Conservation (phyloP, 495 filamentous ascomycete genomes). For the Penicillium paxilli region DNA sequence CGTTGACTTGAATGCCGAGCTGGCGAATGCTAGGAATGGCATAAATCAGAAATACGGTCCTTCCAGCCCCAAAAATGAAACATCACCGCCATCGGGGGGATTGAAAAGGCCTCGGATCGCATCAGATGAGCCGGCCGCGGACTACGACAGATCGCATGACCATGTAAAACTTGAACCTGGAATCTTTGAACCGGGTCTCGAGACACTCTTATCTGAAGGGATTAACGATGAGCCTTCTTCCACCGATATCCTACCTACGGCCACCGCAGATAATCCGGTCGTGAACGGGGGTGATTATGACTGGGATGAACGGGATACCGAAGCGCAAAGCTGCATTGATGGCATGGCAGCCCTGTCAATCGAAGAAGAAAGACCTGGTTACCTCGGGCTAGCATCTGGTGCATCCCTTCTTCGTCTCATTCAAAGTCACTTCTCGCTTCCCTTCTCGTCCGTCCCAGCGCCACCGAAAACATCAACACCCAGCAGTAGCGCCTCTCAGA, state of each 20-base stretch:
- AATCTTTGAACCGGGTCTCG: background rate
- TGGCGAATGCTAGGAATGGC: constrained; percentile 1
- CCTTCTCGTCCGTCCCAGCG: background rate
- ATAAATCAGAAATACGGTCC: background rate
- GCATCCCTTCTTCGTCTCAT: background rate
- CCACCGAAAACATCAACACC: background rate
- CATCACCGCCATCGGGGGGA: background rate
- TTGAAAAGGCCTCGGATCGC: background rate
- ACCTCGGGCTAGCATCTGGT: constrained; percentile 3
- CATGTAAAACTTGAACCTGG: background rate
- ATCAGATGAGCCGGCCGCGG: background rate
- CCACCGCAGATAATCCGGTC: background rate
- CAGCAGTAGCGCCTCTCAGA: background rate
- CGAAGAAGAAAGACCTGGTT: constrained; percentile 4
- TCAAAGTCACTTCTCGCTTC: background rate
- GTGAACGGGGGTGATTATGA: constrained; percentile 1
- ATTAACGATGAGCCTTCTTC: background rate
- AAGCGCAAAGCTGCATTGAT: constrained; percentile 6
- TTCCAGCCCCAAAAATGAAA: background rate
- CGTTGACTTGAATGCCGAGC: constrained; percentile 1
- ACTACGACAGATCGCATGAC: background rate
- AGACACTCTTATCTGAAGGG: background rate
- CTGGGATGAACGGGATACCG: constrained; percentile 5
- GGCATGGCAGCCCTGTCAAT: constrained; percentile 5
- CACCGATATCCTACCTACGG: background rate